These are phyloP conservation scores for Parsonsia alboflavescens DNA, from an alignment of 257 asterid genomes.

Conservation along the genomic window DNA sequence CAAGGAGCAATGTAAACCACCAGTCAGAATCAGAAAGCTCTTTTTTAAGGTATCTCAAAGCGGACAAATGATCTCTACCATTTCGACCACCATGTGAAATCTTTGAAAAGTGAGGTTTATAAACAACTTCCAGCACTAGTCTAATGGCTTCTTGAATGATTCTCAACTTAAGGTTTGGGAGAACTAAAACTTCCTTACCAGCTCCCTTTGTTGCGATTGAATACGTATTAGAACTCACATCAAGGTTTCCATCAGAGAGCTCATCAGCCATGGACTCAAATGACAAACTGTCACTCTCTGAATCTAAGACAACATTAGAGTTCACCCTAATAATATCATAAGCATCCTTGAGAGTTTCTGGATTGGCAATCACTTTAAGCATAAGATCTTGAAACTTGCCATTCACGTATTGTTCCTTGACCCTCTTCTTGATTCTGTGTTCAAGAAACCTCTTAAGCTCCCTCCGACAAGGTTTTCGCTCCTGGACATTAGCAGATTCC, in stretches of 20 bases:
- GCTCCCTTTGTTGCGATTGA: constrained; percentile 55
- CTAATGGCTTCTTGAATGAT: constrained; percentile 82
- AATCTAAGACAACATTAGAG: constrained; percentile 56
- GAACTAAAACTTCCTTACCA: constrained; percentile 55
- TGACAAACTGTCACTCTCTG: constrained; percentile 38
- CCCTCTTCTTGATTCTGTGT: constrained; percentile 71
- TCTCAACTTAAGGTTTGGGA: constrained; percentile 64
- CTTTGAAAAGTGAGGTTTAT: constrained; percentile 75
- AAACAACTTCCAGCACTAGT: constrained; percentile 73
- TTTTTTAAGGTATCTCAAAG: constrained; percentile 67
- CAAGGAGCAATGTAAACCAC: constrained; percentile 69
- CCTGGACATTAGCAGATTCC: constrained; percentile 44
- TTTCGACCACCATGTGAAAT: constrained; percentile 83
- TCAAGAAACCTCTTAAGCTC: constrained; percentile 64
- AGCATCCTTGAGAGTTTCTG: constrained; percentile 70
- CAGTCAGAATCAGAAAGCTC: constrained; percentile 66
- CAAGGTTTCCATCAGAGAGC: constrained; percentile 54
- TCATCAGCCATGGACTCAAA: constrained; percentile 76
- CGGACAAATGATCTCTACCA: constrained; percentile 81
- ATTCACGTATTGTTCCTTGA: constrained; percentile 58
- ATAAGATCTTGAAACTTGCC: constrained; percentile 69
- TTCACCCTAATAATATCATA: constrained; percentile 56
- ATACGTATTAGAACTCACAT: constrained; percentile 55
- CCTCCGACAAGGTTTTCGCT: constrained; percentile 36
- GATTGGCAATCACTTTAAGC: constrained; percentile 68